Conservation (phyloP, 768 basidiomycete genomes). For the Mycena polygramma region DNA sequence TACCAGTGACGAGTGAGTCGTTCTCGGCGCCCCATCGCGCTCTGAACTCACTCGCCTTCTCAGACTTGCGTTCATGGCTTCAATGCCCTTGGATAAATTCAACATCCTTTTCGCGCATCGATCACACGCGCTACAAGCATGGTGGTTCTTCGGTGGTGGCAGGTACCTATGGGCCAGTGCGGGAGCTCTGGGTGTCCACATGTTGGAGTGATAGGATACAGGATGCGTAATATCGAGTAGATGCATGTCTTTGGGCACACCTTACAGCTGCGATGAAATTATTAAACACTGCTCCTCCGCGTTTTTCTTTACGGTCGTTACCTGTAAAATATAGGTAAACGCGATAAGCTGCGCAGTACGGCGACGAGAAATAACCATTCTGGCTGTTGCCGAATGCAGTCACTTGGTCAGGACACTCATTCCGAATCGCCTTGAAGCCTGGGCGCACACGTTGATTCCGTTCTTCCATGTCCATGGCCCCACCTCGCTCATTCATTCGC, state of each 20-base stretch:
- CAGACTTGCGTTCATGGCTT: neutral
- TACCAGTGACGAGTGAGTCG: slow-evolving; percentile 39
- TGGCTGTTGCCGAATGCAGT: slow-evolving; percentile 11
- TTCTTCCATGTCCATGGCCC: slow-evolving; percentile 24
- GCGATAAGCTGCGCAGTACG: neutral
- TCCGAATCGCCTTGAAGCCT: neutral
- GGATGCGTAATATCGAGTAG: neutral
- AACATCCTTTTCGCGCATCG: neutral
- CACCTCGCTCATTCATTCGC: slow-evolving; percentile 56
- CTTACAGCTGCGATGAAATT: neutral
- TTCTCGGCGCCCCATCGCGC: neutral
- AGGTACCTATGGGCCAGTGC: neutral
- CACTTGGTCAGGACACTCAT: too few relatives aligned
- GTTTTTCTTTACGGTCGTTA: slow-evolving; percentile 12
- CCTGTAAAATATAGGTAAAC: too few relatives aligned
- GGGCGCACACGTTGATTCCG: slow-evolving; percentile 16
- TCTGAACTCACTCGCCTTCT: neutral
- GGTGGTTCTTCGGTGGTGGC: neutral
- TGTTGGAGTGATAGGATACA: neutral
- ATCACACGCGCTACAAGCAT: too few relatives aligned
- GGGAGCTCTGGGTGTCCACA: neutral
- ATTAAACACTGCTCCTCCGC: neutral
- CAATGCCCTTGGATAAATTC: too few relatives aligned
- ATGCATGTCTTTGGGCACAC: neutral
- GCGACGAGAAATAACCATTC: neutral